Conservation (phyloP, 2,329 filamentous ascomycete species). For the Fusarium scirpi region DNA sequence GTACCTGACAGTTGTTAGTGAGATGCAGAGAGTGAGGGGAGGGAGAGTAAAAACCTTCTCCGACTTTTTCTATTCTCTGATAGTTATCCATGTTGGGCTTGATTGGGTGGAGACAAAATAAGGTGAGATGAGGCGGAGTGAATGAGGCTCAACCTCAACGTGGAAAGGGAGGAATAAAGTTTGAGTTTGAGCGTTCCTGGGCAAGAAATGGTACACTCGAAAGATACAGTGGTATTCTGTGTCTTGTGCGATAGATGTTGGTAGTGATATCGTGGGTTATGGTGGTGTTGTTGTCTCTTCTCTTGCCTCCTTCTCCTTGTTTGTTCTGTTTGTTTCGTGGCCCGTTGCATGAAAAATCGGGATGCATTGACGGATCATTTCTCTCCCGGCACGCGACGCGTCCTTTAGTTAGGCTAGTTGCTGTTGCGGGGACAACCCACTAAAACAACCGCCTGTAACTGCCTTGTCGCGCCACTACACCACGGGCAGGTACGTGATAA, state of each 20-base stretch:
- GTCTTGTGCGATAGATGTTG: not conserved
- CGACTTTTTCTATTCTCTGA: slow-evolving; percentile 96
- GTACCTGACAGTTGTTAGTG: slow-evolving; percentile 70
- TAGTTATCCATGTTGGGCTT: slow-evolving; percentile 84
- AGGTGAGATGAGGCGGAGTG: slow-evolving; percentile 1
- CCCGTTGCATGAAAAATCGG: slow-evolving; percentile 25
- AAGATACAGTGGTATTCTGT: not conserved
- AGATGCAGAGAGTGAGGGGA: too few relatives aligned
- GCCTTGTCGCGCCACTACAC: not conserved
- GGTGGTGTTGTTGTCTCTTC: not conserved
- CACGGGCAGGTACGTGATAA: not conserved
- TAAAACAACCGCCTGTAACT: not conserved
- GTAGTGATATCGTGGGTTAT: not conserved
- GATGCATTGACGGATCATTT: slow-evolving; percentile 33
- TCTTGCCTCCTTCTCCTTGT: not conserved
- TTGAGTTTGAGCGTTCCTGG: not conserved
- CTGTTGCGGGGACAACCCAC: slow-evolving; percentile 34
- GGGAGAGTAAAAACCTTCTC: slow-evolving; percentile 92
- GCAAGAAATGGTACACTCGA: too few relatives aligned
- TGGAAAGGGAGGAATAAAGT: slow-evolving; percentile 15
- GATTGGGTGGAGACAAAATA: slow-evolving; percentile 6
- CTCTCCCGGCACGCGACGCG: slow-evolving; percentile 28
- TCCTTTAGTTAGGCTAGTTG: slow-evolving; percentile 8
- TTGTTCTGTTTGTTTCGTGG: slow-evolving; percentile 22
- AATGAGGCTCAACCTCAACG: slow-evolving; percentile 9